Evolutionary conservation across 495 filamentous ascomycete species (phyloP), one percentile per base, ranked within the genome.

Genomic region (Astrocystis sublimbata): DNA sequence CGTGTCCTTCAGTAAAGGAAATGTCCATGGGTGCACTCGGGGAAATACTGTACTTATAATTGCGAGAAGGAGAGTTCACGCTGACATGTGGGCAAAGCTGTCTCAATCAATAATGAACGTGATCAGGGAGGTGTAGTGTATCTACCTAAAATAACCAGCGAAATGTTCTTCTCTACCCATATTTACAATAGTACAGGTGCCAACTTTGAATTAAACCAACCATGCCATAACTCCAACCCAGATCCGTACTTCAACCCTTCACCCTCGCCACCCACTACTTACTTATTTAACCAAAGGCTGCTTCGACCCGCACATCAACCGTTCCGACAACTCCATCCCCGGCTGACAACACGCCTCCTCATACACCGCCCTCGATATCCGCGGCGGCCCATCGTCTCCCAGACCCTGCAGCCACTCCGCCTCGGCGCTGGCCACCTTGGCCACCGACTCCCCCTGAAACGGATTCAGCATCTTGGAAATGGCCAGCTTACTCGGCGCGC

Each of bases 341-440:
- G 51, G 1, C 38, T 51, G 10, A 26, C 67, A 67, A 50, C 64
- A 69, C 7, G 55, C 64, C 33, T 65, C 41, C 1, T 67, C 58
- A 42, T 69, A 67, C 38, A 58, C 38, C 1, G 33, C 36, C 15
- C 30, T 46, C 58, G 47, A 60, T 23, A 64, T 33, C 38, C 36
- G 41, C 7, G 53, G 51, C 17, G 0, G 31, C 13, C 13, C 50
- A 15, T 42, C 19, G 5, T 15, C 43, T 3, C 12, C 10, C 4
- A 17, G 13, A 12, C 12, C 12, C 12, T 35, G 31, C n/a, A 23
- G 15, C 60, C 46, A 50, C 1, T 36, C 21, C 1, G 35, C 7
- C 26, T 66, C 66, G 7, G 66, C 63, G n/a, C 2, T 2, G 10
- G 63, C 56, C 7, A 58, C 51, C 1, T 17, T 15, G 1, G 63